Evolutionary conservation across 148 eudicot species (phyloP).

Genomic region (Beta vulgaris): DNA sequence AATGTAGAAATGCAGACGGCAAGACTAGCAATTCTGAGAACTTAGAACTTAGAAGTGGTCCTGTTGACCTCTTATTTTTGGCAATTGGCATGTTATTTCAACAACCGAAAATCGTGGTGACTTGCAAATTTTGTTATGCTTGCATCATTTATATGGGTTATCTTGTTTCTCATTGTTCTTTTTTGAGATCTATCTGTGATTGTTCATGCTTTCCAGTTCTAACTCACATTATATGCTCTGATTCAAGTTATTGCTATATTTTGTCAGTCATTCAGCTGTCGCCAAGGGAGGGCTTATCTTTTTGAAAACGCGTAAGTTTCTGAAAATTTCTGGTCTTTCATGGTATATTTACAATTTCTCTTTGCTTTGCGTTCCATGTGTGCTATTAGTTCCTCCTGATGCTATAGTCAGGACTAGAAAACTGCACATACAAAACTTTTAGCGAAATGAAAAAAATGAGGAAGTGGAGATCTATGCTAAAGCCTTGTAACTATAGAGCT

Average conservation of each 20-base stretch:
- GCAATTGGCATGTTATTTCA: not conserved
- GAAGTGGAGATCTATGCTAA: not conserved
- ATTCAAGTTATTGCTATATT: constrained; percentile 8
- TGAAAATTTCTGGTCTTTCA: not conserved
- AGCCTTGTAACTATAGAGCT: not conserved
- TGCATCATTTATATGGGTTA: not conserved
- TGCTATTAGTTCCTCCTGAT: constrained; percentile 9
- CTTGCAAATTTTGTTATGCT: not conserved
- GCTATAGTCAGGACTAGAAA: not conserved
- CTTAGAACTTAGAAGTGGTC: too few species aligned
- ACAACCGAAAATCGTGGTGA: not conserved
- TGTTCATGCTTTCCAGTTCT: not conserved
- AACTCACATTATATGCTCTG: not conserved
- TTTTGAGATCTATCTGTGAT: constrained; percentile 1
- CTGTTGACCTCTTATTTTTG: not conserved
- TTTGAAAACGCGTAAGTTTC: constrained; percentile 60
- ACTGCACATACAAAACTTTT: not conserved
- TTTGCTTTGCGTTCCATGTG: not conserved
- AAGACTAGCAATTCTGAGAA: too few species aligned
- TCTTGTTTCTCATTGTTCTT: not conserved
- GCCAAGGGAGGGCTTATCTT: constrained; percentile 58
- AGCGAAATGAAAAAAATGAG: not conserved
- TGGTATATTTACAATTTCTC: not conserved
- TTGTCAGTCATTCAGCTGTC: constrained; percentile 60
- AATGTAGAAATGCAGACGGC: not conserved